Percentiles rank a stretch among this genome's conserved stretches.
phyloP scores from a whole-genome alignment of 2,329 filamentous ascomycete genomes.

The Exophiala dermatitidis region DNA sequence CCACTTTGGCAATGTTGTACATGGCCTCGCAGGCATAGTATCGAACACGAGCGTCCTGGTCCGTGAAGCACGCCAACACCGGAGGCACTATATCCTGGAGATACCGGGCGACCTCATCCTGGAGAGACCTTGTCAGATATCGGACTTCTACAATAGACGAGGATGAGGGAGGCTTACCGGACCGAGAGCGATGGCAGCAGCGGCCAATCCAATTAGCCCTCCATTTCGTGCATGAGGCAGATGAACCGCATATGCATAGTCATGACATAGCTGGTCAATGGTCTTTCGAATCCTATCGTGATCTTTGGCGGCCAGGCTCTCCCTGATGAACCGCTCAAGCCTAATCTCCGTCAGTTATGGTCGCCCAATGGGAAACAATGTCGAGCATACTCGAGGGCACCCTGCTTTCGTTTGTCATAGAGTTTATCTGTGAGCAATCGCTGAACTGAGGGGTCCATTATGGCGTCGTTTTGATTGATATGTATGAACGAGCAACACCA shows the following conservation, averaged over 20 bases:
- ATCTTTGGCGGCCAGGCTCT: conserved; percentile 68
- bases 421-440: conserved; percentile 94
- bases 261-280: conserved; percentile 91
- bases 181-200: conserved; percentile 90
- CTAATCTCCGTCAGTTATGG: conserved; percentile 41
- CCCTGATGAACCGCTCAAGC: conserved; percentile 83
- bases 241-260: conserved; percentile 95
- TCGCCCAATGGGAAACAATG: conserved; percentile 2
- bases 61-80: conserved; percentile 92
- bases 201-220: conserved; percentile 88
- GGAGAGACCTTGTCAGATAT: background rate
- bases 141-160: background rate
- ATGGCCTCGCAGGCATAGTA: conserved; percentile 99
- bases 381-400: conserved; percentile 72
- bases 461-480: conserved; percentile 13
- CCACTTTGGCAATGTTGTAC: conserved; percentile 99
- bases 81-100: conserved; percentile 91
- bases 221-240: conserved; percentile 95
- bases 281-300: conserved; percentile 75
- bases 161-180: conserved; percentile 54
- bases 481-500: conserved; percentile 7
- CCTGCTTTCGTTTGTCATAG: conserved; percentile 95
- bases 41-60: conserved; percentile 92
- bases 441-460: conserved; percentile 86
- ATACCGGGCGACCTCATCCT: conserved; percentile 82